Evolutionary conservation across 2,329 filamentous ascomycete species (phyloP).

Genomic region (Dendrostoma leiphaemia): DNA sequence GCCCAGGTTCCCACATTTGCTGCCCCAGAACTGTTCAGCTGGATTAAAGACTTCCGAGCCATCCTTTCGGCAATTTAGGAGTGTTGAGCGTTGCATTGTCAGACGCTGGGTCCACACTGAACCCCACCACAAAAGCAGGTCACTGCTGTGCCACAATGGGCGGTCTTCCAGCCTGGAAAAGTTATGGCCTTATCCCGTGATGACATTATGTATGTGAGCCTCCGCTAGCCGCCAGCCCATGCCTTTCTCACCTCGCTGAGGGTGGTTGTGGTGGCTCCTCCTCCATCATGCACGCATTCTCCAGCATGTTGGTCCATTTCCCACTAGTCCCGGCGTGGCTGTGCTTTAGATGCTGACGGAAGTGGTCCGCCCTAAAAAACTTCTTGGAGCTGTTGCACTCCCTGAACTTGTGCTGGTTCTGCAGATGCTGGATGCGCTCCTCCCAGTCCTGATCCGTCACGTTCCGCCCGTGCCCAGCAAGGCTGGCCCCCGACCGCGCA

Average conservation of each 20-base stretch:
- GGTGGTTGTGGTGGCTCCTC: conserved; percentile 63
- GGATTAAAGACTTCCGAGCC: too few species aligned
- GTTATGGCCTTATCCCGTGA: not conserved
- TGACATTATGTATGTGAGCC: not conserved
- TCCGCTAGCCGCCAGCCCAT: not conserved
- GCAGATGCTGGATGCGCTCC: conserved; percentile 78
- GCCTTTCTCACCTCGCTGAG: conserved; percentile 18
- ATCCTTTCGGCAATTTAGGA: not conserved
- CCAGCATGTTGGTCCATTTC: conserved; percentile 98
- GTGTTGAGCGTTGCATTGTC: not conserved
- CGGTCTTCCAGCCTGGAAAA: not conserved
- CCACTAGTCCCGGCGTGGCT: conserved; percentile 94
- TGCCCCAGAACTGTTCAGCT: not conserved
- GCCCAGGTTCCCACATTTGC: not conserved
- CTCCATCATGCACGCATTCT: conserved; percentile 93
- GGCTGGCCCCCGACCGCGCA: conserved; percentile 43
- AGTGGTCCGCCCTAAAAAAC: conserved; percentile 96
- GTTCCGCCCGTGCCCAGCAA: conserved; percentile 36
- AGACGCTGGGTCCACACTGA: not conserved
- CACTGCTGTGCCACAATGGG: not conserved
- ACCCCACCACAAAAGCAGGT: not conserved
- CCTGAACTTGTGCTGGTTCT: conserved; percentile 90
- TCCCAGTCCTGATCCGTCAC: conserved; percentile 87
- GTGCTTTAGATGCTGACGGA: conserved; percentile 96
- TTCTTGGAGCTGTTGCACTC: conserved; percentile 99